phyloP scores from a whole-genome alignment of 2,329 filamentous ascomycete species.

The Aspergillus ochraceus region DNA sequence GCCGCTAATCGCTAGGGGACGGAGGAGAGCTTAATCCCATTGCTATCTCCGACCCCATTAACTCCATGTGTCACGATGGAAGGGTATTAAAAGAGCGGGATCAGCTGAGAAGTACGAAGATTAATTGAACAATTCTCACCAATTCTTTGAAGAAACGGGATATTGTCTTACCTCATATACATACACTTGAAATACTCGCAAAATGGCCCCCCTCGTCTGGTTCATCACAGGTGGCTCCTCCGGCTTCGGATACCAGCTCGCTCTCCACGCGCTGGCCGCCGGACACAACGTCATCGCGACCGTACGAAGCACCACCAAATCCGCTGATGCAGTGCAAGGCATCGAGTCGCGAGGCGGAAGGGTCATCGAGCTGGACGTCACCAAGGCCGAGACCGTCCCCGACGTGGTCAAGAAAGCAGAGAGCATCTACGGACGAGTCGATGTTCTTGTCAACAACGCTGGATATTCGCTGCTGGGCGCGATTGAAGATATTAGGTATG shows the following conservation, averaged over 20 bases:
- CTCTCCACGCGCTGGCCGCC: slow-evolving; percentile 44
- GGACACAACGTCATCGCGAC: slow-evolving; percentile 56
- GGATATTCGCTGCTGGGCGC: slow-evolving; percentile 21
- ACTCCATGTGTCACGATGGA: neutral
- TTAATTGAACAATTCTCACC: neutral
- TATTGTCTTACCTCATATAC: too few relatives aligned
- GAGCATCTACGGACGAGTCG: slow-evolving; percentile 9
- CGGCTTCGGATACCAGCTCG: slow-evolving; percentile 52
- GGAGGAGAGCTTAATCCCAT: neutral
- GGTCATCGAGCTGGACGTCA: slow-evolving; percentile 14
- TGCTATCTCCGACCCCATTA: neutral
- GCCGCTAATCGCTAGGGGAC: neutral
- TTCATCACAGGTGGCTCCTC: slow-evolving; percentile 55
- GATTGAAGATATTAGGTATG: slow-evolving; percentile 22
- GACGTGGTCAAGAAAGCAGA: neutral
- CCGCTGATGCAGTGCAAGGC: slow-evolving; percentile 1
- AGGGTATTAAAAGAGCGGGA: neutral
- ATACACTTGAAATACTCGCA: too few relatives aligned
- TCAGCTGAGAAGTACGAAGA: neutral
- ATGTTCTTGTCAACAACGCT: slow-evolving; percentile 17
- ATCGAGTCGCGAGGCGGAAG: slow-evolving; percentile 10
- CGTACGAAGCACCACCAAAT: slow-evolving; percentile 39
- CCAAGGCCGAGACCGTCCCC: slow-evolving; percentile 5
- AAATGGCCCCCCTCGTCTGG: slow-evolving; percentile 41
- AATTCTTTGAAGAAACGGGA: too few relatives aligned